Percentiles rank a stretch among this genome's conserved stretches.
Evolutionary conservation across 495 filamentous ascomycete species (phyloP).

Genomic region (Annulohypoxylon maeteangense): DNA sequence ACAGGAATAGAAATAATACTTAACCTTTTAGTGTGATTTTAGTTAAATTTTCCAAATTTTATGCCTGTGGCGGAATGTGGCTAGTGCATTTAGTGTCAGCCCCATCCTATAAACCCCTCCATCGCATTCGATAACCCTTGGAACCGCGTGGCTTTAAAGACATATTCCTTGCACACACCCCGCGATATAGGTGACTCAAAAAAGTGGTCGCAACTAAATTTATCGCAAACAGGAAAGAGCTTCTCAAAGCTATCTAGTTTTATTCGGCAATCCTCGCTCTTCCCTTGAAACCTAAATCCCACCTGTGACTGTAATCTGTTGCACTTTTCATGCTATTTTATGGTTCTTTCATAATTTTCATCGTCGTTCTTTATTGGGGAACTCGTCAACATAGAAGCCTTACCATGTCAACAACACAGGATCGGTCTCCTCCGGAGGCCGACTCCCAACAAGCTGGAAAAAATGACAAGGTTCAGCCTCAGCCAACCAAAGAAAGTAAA

Average conservation of each 20-base stretch:
- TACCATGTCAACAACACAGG: slow-evolving; percentile 32
- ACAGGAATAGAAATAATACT: no score
- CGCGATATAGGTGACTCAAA: slow-evolving; percentile 35
- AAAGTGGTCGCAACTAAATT: slow-evolving; percentile 18
- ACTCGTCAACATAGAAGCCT: neutral
- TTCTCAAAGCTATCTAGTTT: slow-evolving; percentile 7
- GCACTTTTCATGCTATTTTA: slow-evolving; percentile 3
- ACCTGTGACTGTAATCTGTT: neutral
- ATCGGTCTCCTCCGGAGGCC: slow-evolving; percentile 29
- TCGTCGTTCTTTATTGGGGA: slow-evolving; percentile 11
- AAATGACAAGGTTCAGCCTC: slow-evolving; percentile 46
- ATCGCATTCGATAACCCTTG: neutral
- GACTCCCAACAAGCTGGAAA: slow-evolving; percentile 19
- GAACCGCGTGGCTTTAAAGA: slow-evolving; percentile 7
- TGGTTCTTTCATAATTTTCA: slow-evolving; percentile 2
- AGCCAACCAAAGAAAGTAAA: slow-evolving; percentile 37
- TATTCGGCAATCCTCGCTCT: neutral
- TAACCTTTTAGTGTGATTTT: no score
- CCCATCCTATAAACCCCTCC: slow-evolving; percentile 19
- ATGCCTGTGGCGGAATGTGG: neutral
- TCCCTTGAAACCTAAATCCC: neutral
- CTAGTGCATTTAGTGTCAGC: neutral
- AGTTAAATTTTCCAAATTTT: no score
- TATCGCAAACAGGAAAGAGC: slow-evolving; percentile 26
- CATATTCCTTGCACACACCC: slow-evolving; percentile 36